Base-by-base conservation (phyloP, 768 basidiomycete genomes). In the Boletus sp. region DNA sequence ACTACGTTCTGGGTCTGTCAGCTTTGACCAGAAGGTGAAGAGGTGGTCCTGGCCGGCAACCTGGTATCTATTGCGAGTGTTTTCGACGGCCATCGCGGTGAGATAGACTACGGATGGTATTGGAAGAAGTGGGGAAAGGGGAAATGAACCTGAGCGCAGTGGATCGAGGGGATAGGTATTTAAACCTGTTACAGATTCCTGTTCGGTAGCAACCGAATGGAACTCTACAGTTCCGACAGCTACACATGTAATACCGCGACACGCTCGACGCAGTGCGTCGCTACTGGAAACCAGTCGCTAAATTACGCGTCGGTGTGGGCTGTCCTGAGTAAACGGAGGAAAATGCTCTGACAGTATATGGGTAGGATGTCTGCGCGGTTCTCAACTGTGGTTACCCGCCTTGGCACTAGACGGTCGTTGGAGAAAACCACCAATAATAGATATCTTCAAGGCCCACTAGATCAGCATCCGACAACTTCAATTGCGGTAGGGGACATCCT, bases 1-100 rank as follows among this genome's bases (percentile, higher is more conserved):
- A 8, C 72, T 66, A 63, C 84, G 90, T 63, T 95, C 86, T 5
- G 75, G 50, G 5, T 83, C 72, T 42, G 82, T 73, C 55, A 98
- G 85, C 35, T 77, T 75, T 53, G 84, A 76, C 86, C 86, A 97
- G 77, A 96, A 97, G 33, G 84, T 78, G 72, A 98, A 82, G 66
- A 98, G 82, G 69, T 98, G 97, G 57, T 73, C 85, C 77, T 99
- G 97, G 53, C 83, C 85, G 45, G 93, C 93, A 45, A 81, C 76
- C 58, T 86, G 76, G 75, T 91, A 98, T 59, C 79, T 82, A 54
- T 79, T 63, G 59, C 76, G 81, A 64, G 83, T 79, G 55, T 74
- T 63, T 67, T 84, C 80, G 70, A 77, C 72, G 58, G 83, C 71
- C 83, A 88, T 85, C 4, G 47, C 14, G 47, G 21, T 51, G 43